A percentile compares a stretch with the other conserved stretches of the same genome.
phyloP scores from a whole-genome alignment of 2,329 filamentous ascomycete species.

The Kalmusia sp. region DNA sequence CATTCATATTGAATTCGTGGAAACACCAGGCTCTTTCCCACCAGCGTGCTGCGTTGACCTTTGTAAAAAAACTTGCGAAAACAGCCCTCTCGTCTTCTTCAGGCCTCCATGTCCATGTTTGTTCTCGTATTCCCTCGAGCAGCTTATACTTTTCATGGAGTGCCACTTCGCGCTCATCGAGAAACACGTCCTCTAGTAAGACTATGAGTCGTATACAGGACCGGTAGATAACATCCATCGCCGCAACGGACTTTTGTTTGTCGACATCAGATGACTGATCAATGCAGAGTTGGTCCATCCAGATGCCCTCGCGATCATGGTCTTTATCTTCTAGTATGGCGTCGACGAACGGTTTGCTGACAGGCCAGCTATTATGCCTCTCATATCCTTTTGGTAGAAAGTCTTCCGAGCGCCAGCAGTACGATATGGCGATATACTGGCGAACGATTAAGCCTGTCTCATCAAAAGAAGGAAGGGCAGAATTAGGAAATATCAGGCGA shows the following conservation, averaged over 20 bases:
- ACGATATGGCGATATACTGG: slow-evolving; percentile 25
- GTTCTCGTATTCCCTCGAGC: background rate
- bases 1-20: slow-evolving; percentile 24
- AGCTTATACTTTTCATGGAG: slow-evolving; percentile 10
- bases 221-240: slow-evolving; percentile 27
- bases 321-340: slow-evolving; percentile 22
- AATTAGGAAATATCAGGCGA: slow-evolving; percentile 21
- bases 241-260: slow-evolving; percentile 21
- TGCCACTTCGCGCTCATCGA: slow-evolving; percentile 11
- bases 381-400: slow-evolving; percentile 14
- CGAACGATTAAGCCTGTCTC: slow-evolving; percentile 19
- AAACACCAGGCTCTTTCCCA: slow-evolving; percentile 25
- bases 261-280: slow-evolving; percentile 13
- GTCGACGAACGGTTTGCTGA: slow-evolving; percentile 23
- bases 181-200: slow-evolving; percentile 21
- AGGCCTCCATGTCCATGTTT: slow-evolving; percentile 9
- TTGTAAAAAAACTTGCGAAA: slow-evolving; percentile 13
- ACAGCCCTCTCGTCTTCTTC: background rate
- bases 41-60: slow-evolving; percentile 18
- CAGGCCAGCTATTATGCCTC: slow-evolving; percentile 19
- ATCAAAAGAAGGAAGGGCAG: slow-evolving; percentile 10
- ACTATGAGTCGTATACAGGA: slow-evolving; percentile 19
- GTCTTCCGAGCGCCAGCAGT: slow-evolving; percentile 22
- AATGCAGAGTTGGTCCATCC: slow-evolving; percentile 29
- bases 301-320: slow-evolving; percentile 22